A percentile compares a stretch with the other conserved stretches of the same genome.
Conservation (phyloP, 257 asterid species). For the Osmanthus fragrans region DNA sequence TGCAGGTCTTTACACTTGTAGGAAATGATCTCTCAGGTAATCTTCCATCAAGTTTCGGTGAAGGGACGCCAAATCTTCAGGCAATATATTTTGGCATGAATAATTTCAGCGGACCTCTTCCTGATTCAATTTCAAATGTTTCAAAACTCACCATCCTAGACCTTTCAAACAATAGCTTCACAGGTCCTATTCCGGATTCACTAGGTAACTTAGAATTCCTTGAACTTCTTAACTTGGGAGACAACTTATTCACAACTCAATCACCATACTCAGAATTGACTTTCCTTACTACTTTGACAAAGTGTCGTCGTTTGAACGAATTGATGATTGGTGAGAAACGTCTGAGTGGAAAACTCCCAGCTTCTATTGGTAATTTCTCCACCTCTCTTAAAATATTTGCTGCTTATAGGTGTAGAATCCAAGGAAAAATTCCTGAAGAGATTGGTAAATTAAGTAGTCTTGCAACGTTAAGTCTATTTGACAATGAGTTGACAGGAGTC, state of each 20-base stretch:
- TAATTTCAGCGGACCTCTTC: constrained; percentile 20
- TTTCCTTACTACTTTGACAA: constrained; percentile 21
- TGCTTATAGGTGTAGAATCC: neutral
- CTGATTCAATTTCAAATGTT: constrained; percentile 29
- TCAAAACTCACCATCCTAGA: constrained; percentile 15
- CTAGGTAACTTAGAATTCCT: constrained; percentile 32
- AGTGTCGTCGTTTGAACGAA: constrained; percentile 16
- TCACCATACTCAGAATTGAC: neutral
- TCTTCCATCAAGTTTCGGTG: constrained; percentile 28
- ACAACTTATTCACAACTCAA: constrained; percentile 24
- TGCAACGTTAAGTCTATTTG: neutral
- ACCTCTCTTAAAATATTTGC: neutral
- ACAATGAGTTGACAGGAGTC: constrained; percentile 18
- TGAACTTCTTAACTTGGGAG: constrained; percentile 17
- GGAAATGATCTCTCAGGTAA: constrained; percentile 19
- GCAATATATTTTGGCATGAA: constrained; percentile 23
- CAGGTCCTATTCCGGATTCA: constrained; percentile 34
- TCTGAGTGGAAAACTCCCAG: constrained; percentile 10
- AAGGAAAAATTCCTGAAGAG: constrained; percentile 17
- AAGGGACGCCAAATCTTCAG: constrained; percentile 29
- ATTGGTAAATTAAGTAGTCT: constrained; percentile 25
- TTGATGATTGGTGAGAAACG: constrained; percentile 10
- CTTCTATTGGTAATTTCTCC: constrained; percentile 29
- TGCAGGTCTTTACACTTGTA: neutral
- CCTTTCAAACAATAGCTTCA: constrained; percentile 16